These are phyloP conservation scores for Metschnikowia proteae DNA, from an alignment of 805 yeast species.

Conservation along the genomic window DNA sequence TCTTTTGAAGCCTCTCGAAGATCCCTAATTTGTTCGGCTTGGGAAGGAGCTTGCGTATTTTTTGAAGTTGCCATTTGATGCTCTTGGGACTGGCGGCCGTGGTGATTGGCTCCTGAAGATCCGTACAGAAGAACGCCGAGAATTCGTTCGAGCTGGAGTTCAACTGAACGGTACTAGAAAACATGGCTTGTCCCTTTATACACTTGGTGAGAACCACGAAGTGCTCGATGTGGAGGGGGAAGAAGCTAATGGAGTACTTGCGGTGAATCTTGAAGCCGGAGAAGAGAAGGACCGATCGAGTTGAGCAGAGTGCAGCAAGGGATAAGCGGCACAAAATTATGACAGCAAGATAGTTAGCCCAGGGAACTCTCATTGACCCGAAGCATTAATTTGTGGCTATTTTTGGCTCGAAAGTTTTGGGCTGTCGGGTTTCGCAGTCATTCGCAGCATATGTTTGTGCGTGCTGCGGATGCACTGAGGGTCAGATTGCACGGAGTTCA, in stretches of 20 bases:
- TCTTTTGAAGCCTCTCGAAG: background rate
- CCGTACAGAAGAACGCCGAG: slow-evolving; percentile 6
- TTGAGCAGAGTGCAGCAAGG: slow-evolving; percentile 12
- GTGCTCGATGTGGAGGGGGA: slow-evolving; percentile 9
- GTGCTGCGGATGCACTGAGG: background rate
- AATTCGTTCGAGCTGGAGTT: slow-evolving; percentile 6
- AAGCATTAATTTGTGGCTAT: background rate
- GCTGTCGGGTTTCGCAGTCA: background rate
- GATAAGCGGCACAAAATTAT: background rate
- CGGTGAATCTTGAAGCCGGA: slow-evolving; percentile 15
- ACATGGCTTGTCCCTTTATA: slow-evolving; percentile 8
- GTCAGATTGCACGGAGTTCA: too few species aligned
- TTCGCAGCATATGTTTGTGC: slow-evolving; percentile 1
- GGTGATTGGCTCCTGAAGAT: background rate
- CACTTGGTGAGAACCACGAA: slow-evolving; percentile 14
- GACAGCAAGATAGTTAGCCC: background rate
- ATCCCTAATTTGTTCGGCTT: background rate
- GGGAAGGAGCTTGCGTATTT: background rate
- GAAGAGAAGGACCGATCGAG: slow-evolving; percentile 11
- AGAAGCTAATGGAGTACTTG: slow-evolving; percentile 10
- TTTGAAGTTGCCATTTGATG: slow-evolving; percentile 1
- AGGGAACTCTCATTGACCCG: slow-evolving; percentile 1
- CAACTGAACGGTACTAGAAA: background rate
- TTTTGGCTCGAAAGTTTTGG: background rate
- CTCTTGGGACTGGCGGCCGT: background rate